Evolutionary conservation across 2,329 filamentous ascomycete genomes (phyloP).

Genomic region (Cryphonectria carpinicola): DNA sequence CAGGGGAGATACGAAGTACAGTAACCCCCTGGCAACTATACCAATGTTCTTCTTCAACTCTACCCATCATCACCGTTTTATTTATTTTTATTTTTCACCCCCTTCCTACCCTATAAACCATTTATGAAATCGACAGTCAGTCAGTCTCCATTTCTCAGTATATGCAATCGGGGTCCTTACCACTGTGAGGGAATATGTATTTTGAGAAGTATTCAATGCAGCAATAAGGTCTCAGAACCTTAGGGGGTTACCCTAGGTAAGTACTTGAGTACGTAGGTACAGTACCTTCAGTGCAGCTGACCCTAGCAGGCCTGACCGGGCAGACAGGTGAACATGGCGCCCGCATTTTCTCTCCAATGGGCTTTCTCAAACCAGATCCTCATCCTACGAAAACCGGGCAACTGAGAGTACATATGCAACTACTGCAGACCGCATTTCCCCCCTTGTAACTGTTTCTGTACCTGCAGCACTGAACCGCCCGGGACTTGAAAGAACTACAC

Average conservation of each 20-base stretch:
- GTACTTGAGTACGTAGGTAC: neutral
- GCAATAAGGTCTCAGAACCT: neutral
- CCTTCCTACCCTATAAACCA: neutral
- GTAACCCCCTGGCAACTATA: neutral
- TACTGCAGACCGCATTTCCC: neutral
- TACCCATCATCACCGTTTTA: neutral
- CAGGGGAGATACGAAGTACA: neutral
- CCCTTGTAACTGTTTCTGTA: neutral
- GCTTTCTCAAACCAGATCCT: neutral
- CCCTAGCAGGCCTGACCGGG: neutral
- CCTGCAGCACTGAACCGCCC: neutral
- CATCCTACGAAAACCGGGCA: neutral
- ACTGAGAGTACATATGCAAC: neutral
- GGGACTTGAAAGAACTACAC: neutral
- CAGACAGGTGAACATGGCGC: neutral
- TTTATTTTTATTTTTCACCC: too few species aligned
- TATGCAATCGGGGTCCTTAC: too few species aligned
- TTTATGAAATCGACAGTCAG: neutral
- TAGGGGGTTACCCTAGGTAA: neutral
- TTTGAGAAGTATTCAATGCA: neutral
- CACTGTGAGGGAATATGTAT: neutral
- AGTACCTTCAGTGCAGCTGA: neutral
- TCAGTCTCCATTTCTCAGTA: neutral
- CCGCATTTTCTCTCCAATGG: constrained; percentile 3
- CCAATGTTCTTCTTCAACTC: neutral